These are phyloP conservation scores for Onygena corvina DNA, from an alignment of 2,329 filamentous ascomycete species.

Conservation along the genomic window DNA sequence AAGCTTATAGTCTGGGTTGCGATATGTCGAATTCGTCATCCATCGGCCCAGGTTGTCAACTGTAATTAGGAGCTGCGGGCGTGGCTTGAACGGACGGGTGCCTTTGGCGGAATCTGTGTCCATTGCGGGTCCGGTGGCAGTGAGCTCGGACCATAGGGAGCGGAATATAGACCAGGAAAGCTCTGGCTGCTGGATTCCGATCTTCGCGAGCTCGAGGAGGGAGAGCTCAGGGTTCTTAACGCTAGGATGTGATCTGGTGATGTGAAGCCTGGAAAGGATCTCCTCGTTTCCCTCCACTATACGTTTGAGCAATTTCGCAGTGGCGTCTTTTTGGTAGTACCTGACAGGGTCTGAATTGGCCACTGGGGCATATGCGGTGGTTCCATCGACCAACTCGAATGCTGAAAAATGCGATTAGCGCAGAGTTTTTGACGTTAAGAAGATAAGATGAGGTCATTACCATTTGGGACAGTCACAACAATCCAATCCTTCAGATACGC, in stretches of 20 bases:
- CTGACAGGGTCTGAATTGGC: constrained; percentile 41
- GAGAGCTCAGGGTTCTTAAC: constrained; percentile 48
- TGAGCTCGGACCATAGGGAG: constrained; percentile 71
- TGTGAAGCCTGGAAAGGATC: constrained; percentile 45
- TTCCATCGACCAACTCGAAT: constrained; percentile 66
- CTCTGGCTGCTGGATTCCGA: constrained; percentile 62
- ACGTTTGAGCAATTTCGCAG: constrained; percentile 58
- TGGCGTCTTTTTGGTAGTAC: constrained; percentile 71
- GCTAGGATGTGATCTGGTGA: constrained; percentile 44
- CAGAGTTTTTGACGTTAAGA: not conserved
- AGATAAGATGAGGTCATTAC: constrained; percentile 44
- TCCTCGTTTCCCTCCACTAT: constrained; percentile 60
- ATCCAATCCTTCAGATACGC: constrained; percentile 76
- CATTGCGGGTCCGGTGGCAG: constrained; percentile 35
- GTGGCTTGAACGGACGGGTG: constrained; percentile 32
- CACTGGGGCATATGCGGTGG: constrained; percentile 67
- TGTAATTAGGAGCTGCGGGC: constrained; percentile 57
- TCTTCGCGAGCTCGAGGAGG: constrained; percentile 55
- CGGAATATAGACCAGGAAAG: constrained; percentile 68
- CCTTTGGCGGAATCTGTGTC: constrained; percentile 25
- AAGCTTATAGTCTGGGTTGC: constrained; percentile 53
- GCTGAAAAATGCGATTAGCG: constrained; percentile 36
- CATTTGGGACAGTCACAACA: constrained; percentile 79
- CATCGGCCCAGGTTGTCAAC: constrained; percentile 71
- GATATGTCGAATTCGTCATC: constrained; percentile 68